Conservation (phyloP, 768 basidiomycete species). For the Neoboletus brunneissimus region DNA sequence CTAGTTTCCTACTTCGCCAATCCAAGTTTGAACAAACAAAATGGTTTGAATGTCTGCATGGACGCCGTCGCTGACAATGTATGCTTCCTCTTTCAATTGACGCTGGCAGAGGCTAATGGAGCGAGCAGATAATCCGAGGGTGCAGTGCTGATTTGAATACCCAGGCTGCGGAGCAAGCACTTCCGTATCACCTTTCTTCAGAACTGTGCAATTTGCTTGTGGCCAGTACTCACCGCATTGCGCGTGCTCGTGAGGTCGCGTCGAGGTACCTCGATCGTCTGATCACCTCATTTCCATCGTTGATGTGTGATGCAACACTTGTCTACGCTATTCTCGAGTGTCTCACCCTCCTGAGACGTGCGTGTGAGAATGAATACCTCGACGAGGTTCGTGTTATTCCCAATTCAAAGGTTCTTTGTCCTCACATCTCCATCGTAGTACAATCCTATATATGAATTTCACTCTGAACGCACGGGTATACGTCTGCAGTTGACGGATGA, state of each 20-base stretch:
- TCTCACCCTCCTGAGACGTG: slow-evolving; percentile 80
- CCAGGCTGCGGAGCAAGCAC: slow-evolving; percentile 75
- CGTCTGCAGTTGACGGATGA: slow-evolving; percentile 81
- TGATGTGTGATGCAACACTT: slow-evolving; percentile 87
- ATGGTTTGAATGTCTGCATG: slow-evolving; percentile 70
- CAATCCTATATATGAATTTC: slow-evolving; percentile 81
- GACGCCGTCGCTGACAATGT: slow-evolving; percentile 87
- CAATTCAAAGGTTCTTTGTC: not conserved
- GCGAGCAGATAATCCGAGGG: slow-evolving; percentile 67
- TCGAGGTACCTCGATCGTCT: slow-evolving; percentile 80
- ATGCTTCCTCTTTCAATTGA: slow-evolving; percentile 2
- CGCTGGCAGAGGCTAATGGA: not conserved
- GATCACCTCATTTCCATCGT: slow-evolving; percentile 87
- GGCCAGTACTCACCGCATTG: slow-evolving; percentile 76
- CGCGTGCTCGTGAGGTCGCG: slow-evolving; percentile 79
- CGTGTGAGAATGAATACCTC: slow-evolving; percentile 86
- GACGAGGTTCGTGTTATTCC: slow-evolving; percentile 68
- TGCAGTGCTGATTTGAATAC: slow-evolving; percentile 69
- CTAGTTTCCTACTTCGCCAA: slow-evolving; percentile 87
- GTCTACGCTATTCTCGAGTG: slow-evolving; percentile 90
- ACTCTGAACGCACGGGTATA: slow-evolving; percentile 72
- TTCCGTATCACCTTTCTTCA: slow-evolving; percentile 62
- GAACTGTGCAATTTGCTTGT: slow-evolving; percentile 78
- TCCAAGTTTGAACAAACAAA: slow-evolving; percentile 73
- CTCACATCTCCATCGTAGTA: slow-evolving; percentile 50